Base-by-base conservation (phyloP, 179 eudicot genomes). In the Drosera spatulata region DNA sequence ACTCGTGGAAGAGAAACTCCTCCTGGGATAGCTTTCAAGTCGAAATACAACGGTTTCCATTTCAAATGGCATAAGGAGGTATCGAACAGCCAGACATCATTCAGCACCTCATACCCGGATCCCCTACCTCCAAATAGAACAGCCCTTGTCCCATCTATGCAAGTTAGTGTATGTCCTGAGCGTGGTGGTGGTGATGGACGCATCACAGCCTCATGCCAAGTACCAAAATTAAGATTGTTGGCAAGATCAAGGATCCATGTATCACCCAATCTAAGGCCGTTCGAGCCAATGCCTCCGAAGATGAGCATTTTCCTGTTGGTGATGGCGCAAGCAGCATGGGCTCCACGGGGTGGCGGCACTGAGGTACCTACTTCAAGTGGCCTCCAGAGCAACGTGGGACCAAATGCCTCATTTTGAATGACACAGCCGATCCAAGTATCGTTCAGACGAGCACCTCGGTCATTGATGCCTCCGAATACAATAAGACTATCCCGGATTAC, bases 71-170 rank as follows among this genome's bases (percentile, higher is more conserved):
- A 81, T 15, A 71, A 79, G 33, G 82, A 72, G 47, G 78, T 62
- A 62, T 85, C 80, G 13, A 90, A 82, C 41, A 87, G 65, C 99
- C 99, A 94, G 12, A 90, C 82, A 65, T 94, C 97, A 55, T 70
- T 67, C 22, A 94, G 82, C 44, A 90, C 97, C 57, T 87, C 87
- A 53, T 81, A 87, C 10, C 94, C 99, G 59, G 60, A 59, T 33
- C 96, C 95, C 59, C 99, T 76, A 55, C 99, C 99, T 12, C 99
- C 99, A 56, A 94, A 90, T 12, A 94, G 77, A 59, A 94, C 65
- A 0, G 83, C 79, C 61, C 72, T 79, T 44, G 58, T 65, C 37
- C 69, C 77, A 6, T 84, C 89, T 12, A 77, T 64, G 62, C 70
- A 79, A 2, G 96, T 87, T 51, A 94, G 64, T 22, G 94, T 77